Evolutionary conservation across 441 rosid species (phyloP), one percentile per base, ranked within the genome.

Genomic region (Syzygium malaccense): DNA sequence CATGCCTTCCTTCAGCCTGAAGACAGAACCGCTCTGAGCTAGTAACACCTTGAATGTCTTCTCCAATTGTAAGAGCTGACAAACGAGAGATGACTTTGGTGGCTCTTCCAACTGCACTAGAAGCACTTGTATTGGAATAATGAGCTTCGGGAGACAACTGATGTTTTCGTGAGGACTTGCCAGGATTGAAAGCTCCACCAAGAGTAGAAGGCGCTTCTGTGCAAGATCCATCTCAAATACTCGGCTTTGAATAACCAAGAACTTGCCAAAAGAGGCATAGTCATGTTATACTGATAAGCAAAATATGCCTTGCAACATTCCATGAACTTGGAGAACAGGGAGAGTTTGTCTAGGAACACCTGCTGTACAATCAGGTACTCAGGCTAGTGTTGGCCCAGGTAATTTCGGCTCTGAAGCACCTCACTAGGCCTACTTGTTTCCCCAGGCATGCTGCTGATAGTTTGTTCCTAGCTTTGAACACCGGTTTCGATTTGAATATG

Each of bases 221-320:
- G 98, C 99, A 90, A 96, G 97, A 90, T 98, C 99, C 89, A 97
- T 94, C 94, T 98, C 99, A 92, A 97, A 94, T 88, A 95, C 99
- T 88, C 96, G 94, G 91, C 96, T 95, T 89, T 97, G 99, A 90
- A 98, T 97, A 98, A 89, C 99, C 99, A 91, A 98, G 97, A 89
- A 98, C 99, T 91, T 97, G 99, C 93, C 94, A 96, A 20, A 98
- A 96, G 85, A 98, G 95, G 90, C 95, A 94, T 55, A 96, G 91
- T 91, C 96, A 97, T 86, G 91, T 94, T 90, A 95, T 90, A 92
- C 95, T 96, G 91, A 96, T 92, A 30, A 93, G 97, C 92, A 96
- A 91, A 88, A 96, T 92, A 87, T 93, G 93, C 92, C 94, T 93
- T 9, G 97, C 97, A 90, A 95, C 68, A 89, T 86, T 93, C 87